A percentile compares a stretch with the other conserved stretches of the same genome.
phyloP scores from a whole-genome alignment of 108 stramenopile genomes.

The Parietichytrium sp. region DNA sequence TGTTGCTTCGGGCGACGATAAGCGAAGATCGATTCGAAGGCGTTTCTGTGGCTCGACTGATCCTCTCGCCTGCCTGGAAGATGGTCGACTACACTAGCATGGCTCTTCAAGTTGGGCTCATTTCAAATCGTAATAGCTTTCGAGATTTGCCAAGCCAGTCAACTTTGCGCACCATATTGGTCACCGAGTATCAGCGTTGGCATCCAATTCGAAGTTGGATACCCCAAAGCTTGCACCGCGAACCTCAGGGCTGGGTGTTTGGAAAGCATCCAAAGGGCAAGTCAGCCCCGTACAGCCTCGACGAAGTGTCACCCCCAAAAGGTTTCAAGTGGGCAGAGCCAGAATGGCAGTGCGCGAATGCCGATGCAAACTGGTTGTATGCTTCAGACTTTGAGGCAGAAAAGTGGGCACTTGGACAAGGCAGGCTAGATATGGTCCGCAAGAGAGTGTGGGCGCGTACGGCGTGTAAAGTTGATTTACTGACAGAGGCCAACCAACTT shows the following conservation, averaged over 20 bases:
- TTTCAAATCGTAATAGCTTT: neutral
- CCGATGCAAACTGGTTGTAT: neutral
- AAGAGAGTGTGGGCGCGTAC: neutral
- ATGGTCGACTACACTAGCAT: no score
- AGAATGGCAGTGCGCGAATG: neutral
- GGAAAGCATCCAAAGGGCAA: neutral
- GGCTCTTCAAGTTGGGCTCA: neutral
- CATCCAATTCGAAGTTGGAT: conserved; percentile 23
- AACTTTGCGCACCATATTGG: neutral
- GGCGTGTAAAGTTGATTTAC: no score
- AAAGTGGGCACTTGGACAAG: neutral
- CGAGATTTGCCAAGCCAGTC: neutral
- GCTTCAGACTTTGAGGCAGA: conserved; percentile 5
- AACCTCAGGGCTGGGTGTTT: neutral
- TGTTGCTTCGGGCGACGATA: no score
- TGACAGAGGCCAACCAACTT: no score
- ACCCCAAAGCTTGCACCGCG: neutral
- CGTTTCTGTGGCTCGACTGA: no score
- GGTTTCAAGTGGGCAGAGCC: conserved; percentile 19
- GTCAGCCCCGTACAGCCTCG: neutral
- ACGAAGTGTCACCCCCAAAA: neutral
- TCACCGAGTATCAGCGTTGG: conserved; percentile 20
- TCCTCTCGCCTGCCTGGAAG: no score
- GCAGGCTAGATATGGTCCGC: neutral
- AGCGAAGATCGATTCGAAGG: no score